Percentiles rank a stretch among this genome's conserved stretches.
Conservation (phyloP, 2,329 filamentous ascomycete species). For the Exophiala bonariae region DNA sequence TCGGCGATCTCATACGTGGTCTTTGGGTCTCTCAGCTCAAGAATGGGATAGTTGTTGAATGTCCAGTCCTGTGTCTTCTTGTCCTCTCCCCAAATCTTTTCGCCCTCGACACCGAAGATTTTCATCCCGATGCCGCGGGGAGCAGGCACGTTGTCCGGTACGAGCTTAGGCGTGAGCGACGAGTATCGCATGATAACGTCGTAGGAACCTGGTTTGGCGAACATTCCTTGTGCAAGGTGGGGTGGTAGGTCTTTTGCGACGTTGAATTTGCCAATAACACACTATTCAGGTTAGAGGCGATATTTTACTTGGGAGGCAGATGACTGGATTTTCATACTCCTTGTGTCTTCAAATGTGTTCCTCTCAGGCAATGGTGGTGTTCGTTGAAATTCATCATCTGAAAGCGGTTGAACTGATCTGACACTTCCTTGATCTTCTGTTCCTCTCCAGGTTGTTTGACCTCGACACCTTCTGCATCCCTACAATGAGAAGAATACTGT, state of each 20-base stretch:
- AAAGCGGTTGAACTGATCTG: constrained; percentile 22
- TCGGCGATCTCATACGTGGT: constrained; percentile 23
- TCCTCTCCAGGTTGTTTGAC: constrained; percentile 16
- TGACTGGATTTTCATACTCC: too few relatives aligned
- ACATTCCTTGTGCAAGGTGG: constrained; percentile 25
- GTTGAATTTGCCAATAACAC: constrained; percentile 23
- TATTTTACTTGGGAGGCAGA: too few relatives aligned
- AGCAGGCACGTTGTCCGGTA: constrained; percentile 22
- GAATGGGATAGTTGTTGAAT: constrained; percentile 24
- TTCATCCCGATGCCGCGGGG: constrained; percentile 24
- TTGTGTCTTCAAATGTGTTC: constrained; percentile 24
- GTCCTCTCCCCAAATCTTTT: constrained; percentile 25
- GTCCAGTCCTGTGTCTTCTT: constrained; percentile 25
- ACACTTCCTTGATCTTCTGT: constrained; percentile 19
- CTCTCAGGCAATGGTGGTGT: constrained; percentile 20
- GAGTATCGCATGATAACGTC: constrained; percentile 26
- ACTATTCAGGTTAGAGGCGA: constrained; percentile 11
- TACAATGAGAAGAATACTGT: neutral
- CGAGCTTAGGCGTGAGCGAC: constrained; percentile 22
- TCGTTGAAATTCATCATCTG: constrained; percentile 28
- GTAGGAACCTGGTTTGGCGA: constrained; percentile 20
- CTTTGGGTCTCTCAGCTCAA: constrained; percentile 18
- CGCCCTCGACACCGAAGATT: constrained; percentile 23
- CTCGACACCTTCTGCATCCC: constrained; percentile 21
- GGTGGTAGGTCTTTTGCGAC: constrained; percentile 19